phyloP scores from a whole-genome alignment of 2,329 filamentous ascomycete species.

The Pestalotiopsis sp. region DNA sequence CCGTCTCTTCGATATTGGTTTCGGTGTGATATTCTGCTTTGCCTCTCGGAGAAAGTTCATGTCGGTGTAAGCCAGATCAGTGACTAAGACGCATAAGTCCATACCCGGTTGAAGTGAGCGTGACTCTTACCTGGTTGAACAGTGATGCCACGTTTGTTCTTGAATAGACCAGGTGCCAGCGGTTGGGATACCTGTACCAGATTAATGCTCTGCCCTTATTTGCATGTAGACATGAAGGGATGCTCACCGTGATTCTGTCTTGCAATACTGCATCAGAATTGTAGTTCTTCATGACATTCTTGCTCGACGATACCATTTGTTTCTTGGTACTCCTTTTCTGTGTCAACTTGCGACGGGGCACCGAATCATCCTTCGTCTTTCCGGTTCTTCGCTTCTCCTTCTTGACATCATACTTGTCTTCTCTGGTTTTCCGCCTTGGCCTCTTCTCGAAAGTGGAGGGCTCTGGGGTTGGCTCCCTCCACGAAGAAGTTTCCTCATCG shows the following conservation, averaged over 20 bases:
- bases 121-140: slow-evolving; percentile 38
- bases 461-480: slow-evolving; percentile 15
- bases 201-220: neutral
- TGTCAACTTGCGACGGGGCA: slow-evolving; percentile 15
- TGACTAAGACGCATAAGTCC: slow-evolving; percentile 38
- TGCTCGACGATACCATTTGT: slow-evolving; percentile 37
- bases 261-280: slow-evolving; percentile 54
- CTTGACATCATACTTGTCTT: slow-evolving; percentile 56
- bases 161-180: slow-evolving; percentile 45
- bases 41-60: slow-evolving; percentile 46
- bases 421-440: slow-evolving; percentile 57
- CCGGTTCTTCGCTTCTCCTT: slow-evolving; percentile 24
- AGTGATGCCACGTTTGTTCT: slow-evolving; percentile 41
- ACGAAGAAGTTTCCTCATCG: slow-evolving; percentile 20
- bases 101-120: neutral
- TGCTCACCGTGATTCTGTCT: slow-evolving; percentile 55
- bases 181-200: slow-evolving; percentile 26
- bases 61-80: slow-evolving; percentile 55
- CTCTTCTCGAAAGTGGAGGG: slow-evolving; percentile 47
- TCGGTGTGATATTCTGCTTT: slow-evolving; percentile 22
- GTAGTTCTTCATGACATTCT: slow-evolving; percentile 59
- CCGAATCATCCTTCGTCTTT: slow-evolving; percentile 22
- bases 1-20: slow-evolving; percentile 24
- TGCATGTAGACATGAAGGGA: too few species aligned
- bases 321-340: slow-evolving; percentile 26